A percentile compares a stretch with the other conserved stretches of the same genome.
Conservation (phyloP, 2,329 filamentous ascomycete genomes). For the Chaetoscypha palmicola region DNA sequence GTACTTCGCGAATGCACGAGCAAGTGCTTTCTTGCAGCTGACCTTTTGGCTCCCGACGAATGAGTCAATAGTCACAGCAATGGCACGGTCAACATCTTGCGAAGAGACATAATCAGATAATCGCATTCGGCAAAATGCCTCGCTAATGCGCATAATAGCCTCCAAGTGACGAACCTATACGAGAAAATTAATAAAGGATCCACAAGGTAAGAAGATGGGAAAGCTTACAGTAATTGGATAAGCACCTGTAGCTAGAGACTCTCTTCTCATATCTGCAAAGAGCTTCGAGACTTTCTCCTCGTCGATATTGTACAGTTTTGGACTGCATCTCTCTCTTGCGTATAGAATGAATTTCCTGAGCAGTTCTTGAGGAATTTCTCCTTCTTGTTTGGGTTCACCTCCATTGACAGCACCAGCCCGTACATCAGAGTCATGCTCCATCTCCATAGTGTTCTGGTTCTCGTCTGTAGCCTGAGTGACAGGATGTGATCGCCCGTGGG, state of each 20-base stretch:
- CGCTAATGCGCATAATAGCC: slow-evolving; percentile 91
- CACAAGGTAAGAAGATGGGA: background rate
- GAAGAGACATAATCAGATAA: slow-evolving; percentile 90
- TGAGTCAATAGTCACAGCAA: slow-evolving; percentile 91
- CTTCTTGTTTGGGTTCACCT: slow-evolving; percentile 46
- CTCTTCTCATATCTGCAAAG: slow-evolving; percentile 92
- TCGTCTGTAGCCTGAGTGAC: slow-evolving; percentile 41
- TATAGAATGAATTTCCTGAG: slow-evolving; percentile 96
- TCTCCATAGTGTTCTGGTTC: slow-evolving; percentile 52
- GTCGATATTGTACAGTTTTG: slow-evolving; percentile 95
- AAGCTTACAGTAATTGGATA: slow-evolving; percentile 90
- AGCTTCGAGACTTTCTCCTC: slow-evolving; percentile 92
- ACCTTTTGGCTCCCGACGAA: slow-evolving; percentile 97
- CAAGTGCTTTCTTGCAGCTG: slow-evolving; percentile 93
- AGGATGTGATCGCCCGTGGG: slow-evolving; percentile 85
- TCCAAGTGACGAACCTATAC: slow-evolving; percentile 87
- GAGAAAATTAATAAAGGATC: slow-evolving; percentile 9
- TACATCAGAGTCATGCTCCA: slow-evolving; percentile 48
- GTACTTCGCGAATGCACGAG: slow-evolving; percentile 94
- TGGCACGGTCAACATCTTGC: slow-evolving; percentile 91
- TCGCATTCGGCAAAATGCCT: slow-evolving; percentile 95
- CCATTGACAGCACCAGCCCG: slow-evolving; percentile 35
- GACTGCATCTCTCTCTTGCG: slow-evolving; percentile 78
- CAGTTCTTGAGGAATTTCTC: slow-evolving; percentile 83
- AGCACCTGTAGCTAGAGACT: slow-evolving; percentile 86